phyloP scores from a whole-genome alignment of 192 early-diverging fungal genomes.

The Pilaira anomala region DNA sequence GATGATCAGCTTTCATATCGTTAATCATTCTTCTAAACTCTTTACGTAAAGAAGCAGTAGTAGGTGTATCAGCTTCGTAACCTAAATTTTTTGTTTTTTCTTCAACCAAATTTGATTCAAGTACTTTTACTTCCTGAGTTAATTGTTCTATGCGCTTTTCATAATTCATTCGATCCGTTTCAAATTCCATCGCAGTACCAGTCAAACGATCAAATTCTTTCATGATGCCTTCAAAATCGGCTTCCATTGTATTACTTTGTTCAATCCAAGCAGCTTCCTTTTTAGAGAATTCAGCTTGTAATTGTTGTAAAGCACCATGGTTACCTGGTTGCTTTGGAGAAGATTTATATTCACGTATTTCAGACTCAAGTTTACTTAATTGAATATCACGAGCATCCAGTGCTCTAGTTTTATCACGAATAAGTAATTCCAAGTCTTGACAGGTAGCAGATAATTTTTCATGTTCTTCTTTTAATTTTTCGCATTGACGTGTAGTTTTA shows the following conservation, averaged over 20 bases:
- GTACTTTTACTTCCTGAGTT: conserved; percentile 9
- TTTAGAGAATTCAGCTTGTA: conserved; percentile 6
- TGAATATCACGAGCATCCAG: conserved; percentile 40
- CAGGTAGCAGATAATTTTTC: conserved; percentile 20
- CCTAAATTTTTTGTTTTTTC: conserved; percentile 39
- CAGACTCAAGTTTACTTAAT: conserved; percentile 32
- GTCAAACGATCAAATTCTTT: conserved; percentile 48
- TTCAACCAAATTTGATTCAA: conserved; percentile 39
- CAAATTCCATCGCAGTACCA: conserved; percentile 41
- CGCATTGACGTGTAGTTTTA: conserved; percentile 21
- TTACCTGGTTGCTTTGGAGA: background rate
- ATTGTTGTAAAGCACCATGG: background rate
- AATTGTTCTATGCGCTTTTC: conserved; percentile 35
- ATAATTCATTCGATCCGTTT: conserved; percentile 34
- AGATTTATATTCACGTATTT: conserved; percentile 23
- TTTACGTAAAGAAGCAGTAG: conserved; percentile 48
- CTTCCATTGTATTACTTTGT: conserved; percentile 30
- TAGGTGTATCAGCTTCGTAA: conserved; percentile 21
- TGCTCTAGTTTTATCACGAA: conserved; percentile 36
- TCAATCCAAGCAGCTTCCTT: conserved; percentile 29
- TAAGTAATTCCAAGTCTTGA: conserved; percentile 32
- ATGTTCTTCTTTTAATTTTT: conserved; percentile 25
- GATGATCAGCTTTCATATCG: conserved; percentile 49
- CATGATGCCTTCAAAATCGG: conserved; percentile 43
- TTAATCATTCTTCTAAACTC: conserved; percentile 54